Conservation (phyloP, 257 asterid species). For the Phtheirospermum japonicum region DNA sequence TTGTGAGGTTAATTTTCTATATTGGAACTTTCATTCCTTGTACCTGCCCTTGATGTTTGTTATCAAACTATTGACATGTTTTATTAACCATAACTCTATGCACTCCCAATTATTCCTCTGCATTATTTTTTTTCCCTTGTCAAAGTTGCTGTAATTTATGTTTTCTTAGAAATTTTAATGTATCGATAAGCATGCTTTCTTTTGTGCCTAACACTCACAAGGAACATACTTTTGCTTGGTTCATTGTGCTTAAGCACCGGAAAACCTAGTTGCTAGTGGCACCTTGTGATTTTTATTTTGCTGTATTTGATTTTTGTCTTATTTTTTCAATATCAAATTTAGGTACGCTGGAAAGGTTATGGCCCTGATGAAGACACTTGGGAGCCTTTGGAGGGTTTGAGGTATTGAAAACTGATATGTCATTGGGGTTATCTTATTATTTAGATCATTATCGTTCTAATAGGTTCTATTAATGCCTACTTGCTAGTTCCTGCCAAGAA, state of each 20-base stretch:
- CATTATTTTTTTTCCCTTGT: no score
- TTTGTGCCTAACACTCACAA: no score
- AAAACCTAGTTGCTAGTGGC: not conserved
- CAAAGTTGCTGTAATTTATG: no score
- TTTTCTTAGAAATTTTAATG: no score
- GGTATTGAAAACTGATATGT: slow-evolving; percentile 33
- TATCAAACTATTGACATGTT: no score
- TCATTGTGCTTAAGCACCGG: not conserved
- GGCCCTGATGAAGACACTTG: slow-evolving; percentile 68
- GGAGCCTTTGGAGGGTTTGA: slow-evolving; percentile 76
- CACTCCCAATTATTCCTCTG: no score
- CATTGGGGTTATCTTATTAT: not conserved
- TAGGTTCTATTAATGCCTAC: not conserved
- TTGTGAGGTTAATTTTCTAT: no score
- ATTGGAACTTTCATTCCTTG: no score
- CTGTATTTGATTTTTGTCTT: not conserved
- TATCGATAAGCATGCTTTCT: no score
- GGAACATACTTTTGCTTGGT: not conserved
- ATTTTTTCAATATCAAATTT: not conserved
- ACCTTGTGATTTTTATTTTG: not conserved
- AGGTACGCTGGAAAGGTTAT: slow-evolving; percentile 86
- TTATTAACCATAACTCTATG: no score
- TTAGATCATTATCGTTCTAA: not conserved
- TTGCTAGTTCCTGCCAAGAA: slow-evolving; percentile 51
- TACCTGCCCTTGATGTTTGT: no score